Base-by-base conservation (phyloP, 1,284 basidiomycete genomes). In the Ustilago esculenta region DNA sequence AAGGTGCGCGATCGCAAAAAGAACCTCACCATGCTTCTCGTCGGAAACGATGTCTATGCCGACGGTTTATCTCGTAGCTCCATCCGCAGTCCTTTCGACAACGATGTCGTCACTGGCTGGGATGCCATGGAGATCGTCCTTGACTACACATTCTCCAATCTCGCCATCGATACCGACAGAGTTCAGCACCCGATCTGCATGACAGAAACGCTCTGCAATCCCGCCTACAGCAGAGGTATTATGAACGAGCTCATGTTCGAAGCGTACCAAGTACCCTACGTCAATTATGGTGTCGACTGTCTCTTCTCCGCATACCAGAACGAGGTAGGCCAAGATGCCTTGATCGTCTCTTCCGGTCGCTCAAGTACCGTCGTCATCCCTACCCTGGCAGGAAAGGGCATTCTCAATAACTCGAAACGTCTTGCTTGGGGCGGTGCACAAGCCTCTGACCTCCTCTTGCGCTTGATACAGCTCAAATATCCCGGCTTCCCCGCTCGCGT, bases 201-300 rank as follows among this genome's bases (percentile, higher is more conserved):
- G 92, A 91, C 93, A 0, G 96, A 99, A 82, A 87, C 93, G 10
- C 84, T 98, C 2, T 90, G 90, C 65, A 92, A 93, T 34, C 94
- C 94, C 0, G 83, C 95, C 24, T 92, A 95, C 83, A 95, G 92
- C 10, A 86, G 96, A 81, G 86, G 89, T 32, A 82, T 96, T 60
- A 96, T 94, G 23, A 94, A 94, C 1, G 96, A 99, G 81, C 87
- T 99, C 21, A 87, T 98, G 82, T 99, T 99, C 80, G 96, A 99
- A 84, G 88, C 90, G 42, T 99, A 98, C 81, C 87, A 87, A 15
- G 92, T 90, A 1, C 94, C 94, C 0, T 89, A 90, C 3, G 86
- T 98, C 40, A 86, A 90, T 14, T 98, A 92, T 82, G 92, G 92
- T 56, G 85, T 98, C 66, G 96, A 99, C 80, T 90, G 91, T 7